Base-by-base conservation (phyloP, 2,329 filamentous ascomycete species). In the Fusarium sp. region DNA sequence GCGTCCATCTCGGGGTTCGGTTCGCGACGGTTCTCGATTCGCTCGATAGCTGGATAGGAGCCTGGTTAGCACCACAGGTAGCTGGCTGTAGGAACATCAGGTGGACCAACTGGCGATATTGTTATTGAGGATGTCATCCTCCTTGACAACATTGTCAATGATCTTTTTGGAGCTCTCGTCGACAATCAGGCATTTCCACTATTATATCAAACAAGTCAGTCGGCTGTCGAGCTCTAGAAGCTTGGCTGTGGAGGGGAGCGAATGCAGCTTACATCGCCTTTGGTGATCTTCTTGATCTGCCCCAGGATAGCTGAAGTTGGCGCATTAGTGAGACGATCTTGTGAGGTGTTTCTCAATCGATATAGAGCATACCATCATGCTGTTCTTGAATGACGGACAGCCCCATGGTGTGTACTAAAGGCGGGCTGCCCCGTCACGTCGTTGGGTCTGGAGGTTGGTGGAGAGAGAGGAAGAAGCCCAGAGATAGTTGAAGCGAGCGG, bases 151-250 rank as follows among this genome's bases (percentile, higher is more conserved):
- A 84, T 95, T 97, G 81, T 97, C 91, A 73, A 99, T 86, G 73
- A 99, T 87, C 79, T 91, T 94, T 78, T 90, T 90, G 77, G 93
- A 94, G 57, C 84, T 85, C 71, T 92, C 90, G 81, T 99, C 96
- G 74, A 97, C 84, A 53, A 99, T 90, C 72, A 99, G 83, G 71
- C 97, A 92, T 87, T 98, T 99, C 96, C 96, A 99, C 94, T 97
- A 70, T 55, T 51, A 20, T 11, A 22, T 30, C 49, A 56, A 22
- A 54, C 46, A 27, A 19, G 53, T 71, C 46, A 68, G 61, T 75
- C 32, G 70, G 63, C 40, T 56, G 43, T 25, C 19, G 22, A 41
- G 41, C 15, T 37, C 23, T 27, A 22, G 23, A 41, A 40, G 43
- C 39, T 37, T 41, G 33, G 46, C 32, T 37, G 17, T n/a, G 2